These are phyloP conservation scores for Albugo candida DNA, from an alignment of 352 stramenopile genomes.

Conservation along the genomic window DNA sequence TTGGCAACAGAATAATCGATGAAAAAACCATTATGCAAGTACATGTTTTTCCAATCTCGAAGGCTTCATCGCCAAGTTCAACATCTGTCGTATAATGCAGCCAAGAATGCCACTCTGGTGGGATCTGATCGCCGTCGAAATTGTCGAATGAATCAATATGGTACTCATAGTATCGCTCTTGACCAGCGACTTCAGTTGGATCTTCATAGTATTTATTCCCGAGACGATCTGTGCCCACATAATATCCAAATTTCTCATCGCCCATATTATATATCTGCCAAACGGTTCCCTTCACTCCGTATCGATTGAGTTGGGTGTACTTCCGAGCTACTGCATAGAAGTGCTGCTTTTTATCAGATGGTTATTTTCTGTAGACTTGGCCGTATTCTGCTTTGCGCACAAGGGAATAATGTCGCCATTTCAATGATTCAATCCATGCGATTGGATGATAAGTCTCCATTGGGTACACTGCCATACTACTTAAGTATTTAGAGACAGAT, in stretches of 20 bases:
- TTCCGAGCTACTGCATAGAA: constrained; percentile 65
- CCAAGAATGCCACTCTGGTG: constrained; percentile 71
- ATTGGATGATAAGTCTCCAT: too few relatives aligned
- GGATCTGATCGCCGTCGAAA: constrained; percentile 56
- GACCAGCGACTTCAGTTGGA: constrained; percentile 41
- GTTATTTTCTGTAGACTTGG: too few relatives aligned
- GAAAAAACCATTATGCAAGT: not conserved
- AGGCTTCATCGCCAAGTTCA: constrained; percentile 24
- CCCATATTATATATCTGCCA: constrained; percentile 78
- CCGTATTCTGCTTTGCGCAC: too few relatives aligned
- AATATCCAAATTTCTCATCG: constrained; percentile 75
- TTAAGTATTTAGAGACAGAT: too few relatives aligned
- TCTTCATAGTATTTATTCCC: constrained; percentile 80
- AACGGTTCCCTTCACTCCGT: constrained; percentile 53
- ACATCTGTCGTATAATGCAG: constrained; percentile 68
- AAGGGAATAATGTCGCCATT: too few relatives aligned
- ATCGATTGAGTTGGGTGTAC: constrained; percentile 66
- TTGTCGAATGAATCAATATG: constrained; percentile 60
- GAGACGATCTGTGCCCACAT: constrained; percentile 64
- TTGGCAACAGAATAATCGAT: constrained; percentile 15
- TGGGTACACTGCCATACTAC: too few relatives aligned
- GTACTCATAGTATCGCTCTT: constrained; percentile 74
- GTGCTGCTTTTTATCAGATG: constrained; percentile 20
- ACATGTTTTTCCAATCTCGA: constrained; percentile 24
- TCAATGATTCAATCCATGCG: too few relatives aligned